Base-by-base conservation (phyloP, 805 yeast genomes). In the Yamadazyma kitorensis region DNA sequence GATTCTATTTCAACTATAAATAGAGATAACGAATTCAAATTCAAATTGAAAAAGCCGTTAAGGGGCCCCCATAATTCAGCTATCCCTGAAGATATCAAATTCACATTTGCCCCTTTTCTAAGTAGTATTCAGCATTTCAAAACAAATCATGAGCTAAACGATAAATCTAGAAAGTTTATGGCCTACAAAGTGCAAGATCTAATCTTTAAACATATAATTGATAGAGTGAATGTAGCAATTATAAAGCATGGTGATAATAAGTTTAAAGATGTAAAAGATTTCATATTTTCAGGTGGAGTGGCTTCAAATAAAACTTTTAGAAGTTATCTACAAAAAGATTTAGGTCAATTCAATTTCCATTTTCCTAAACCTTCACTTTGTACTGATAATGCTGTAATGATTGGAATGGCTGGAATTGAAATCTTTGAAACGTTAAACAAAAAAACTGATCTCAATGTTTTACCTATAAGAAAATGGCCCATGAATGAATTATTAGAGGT, bases 321-420 rank as follows among this genome's bases (percentile, higher is more conserved):
- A 34, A 40, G 55, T 6, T 71, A 70, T 60, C 54, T 84, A 5
- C 47, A 52, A 30, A 45, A 50, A 1, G 64, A 68, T 4, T 55
- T 78, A n/a, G 33, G 57, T 3, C 24, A 31, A 2, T 36, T 56
- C n/a, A 46, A 53, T 1, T 76, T 80, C 29, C 75, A 76, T 44
- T 86, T 79, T 48, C 96, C 97, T 0, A 78, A 76, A 14, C 64
- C 79, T 2, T 59, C 70, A 2, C 62, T 88, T 40, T 93, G 98
- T 53, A 87, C 97, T 0, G 98, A 93, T 52, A 93, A 93, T 56
- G 95, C 97, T 0, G 76, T 87, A 2, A 93, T 93, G 98, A 93
- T 93, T 33, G 98, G 96, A 1, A 86, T 94, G 80, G 95, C 98
- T 0, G 98, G 97, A 0, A 86, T 91, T 6, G 96, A 91, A 54